Evolutionary conservation across 2,329 filamentous ascomycete genomes (phyloP).

Genomic region (Colletotrichum cereale): DNA sequence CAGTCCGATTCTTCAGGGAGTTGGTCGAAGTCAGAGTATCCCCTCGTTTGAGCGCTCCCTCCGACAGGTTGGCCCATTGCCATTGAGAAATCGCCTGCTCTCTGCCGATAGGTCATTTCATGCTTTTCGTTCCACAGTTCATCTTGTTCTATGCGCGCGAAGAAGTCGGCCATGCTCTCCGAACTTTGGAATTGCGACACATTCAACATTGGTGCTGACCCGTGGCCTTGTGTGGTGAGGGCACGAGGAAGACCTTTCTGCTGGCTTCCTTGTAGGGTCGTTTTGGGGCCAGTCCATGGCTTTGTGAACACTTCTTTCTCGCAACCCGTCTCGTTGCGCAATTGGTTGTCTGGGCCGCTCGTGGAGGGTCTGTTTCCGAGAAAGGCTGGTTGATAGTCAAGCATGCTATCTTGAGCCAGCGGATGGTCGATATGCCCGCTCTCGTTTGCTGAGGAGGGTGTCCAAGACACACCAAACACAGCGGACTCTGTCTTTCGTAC

Average conservation of each 20-base stretch:
- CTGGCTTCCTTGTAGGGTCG: background rate
- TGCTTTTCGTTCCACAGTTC: slow-evolving; percentile 10
- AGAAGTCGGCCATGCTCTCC: slow-evolving; percentile 51
- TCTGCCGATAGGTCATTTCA: background rate
- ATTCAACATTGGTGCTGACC: slow-evolving; percentile 34
- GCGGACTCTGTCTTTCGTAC: background rate
- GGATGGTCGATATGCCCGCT: background rate
- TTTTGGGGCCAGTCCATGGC: too few species aligned
- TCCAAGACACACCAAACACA: background rate
- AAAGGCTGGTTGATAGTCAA: background rate
- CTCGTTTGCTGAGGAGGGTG: background rate
- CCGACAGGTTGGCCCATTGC: background rate
- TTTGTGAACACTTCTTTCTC: background rate
- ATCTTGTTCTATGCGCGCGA: slow-evolving; percentile 51
- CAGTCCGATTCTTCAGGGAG: background rate
- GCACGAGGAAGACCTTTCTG: background rate
- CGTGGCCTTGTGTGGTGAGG: background rate
- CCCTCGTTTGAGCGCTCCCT: background rate
- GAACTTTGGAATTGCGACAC: background rate
- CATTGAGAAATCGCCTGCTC: background rate
- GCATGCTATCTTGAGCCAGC: background rate
- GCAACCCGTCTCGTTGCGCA: too few species aligned
- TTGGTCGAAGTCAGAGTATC: background rate
- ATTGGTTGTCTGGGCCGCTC: too few species aligned
- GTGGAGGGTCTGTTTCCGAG: background rate